phyloP scores from a whole-genome alignment of 306 rosid genomes.

The Vigna trinervia region DNA sequence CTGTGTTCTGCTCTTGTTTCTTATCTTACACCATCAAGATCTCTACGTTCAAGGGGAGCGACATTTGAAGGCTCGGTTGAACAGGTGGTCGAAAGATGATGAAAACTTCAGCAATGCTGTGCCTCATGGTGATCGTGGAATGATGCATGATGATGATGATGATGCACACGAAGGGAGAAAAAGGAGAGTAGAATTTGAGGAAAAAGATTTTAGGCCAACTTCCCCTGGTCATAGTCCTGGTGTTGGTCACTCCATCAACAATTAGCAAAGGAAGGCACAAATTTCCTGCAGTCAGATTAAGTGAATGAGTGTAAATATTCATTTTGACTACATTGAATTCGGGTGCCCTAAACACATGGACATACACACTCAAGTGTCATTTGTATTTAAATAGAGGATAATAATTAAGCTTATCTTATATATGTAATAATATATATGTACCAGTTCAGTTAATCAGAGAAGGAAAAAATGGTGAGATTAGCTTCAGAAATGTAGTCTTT shows the following conservation, averaged over 20 bases:
- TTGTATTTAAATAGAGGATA: background rate
- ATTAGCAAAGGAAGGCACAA: background rate
- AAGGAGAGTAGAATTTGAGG: conserved; percentile 21
- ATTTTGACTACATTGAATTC: background rate
- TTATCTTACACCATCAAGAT: conserved; percentile 50
- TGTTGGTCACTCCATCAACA: conserved; percentile 53
- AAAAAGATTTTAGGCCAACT: conserved; percentile 48
- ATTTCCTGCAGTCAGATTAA: background rate
- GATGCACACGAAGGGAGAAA: background rate
- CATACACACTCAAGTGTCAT: background rate
- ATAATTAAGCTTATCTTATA: background rate
- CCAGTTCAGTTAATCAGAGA: no score
- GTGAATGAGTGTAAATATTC: background rate
- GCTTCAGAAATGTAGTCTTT: no score
- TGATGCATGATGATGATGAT: background rate
- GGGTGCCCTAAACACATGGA: background rate
- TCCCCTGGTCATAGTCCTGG: conserved; percentile 57
- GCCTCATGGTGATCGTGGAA: background rate
- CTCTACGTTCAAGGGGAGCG: conserved; percentile 52
- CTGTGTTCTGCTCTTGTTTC: conserved; percentile 48
- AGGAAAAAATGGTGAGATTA: no score
- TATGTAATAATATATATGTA: background rate
- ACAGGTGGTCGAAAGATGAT: conserved; percentile 2
- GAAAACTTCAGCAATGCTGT: background rate
- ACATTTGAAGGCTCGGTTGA: conserved; percentile 46